Conservation (phyloP, 768 basidiomycete genomes). For the Trametes meyenii region DNA sequence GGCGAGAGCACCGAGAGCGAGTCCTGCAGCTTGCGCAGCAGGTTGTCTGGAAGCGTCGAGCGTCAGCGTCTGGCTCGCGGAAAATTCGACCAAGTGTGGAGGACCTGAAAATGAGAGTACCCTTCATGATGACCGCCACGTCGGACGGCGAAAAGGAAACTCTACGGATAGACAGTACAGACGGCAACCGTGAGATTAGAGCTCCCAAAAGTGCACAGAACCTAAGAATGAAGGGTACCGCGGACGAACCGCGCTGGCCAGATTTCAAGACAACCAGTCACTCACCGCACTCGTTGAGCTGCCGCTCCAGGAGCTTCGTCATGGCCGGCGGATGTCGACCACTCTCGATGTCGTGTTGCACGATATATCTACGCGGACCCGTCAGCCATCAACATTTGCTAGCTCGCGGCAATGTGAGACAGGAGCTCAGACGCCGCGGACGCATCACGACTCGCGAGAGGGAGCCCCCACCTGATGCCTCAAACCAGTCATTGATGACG, state of each 20-base stretch:
- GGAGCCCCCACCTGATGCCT: slow-evolving; percentile 2
- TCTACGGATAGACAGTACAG: slow-evolving; percentile 4
- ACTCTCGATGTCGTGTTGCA: slow-evolving; percentile 78
- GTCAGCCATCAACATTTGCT: slow-evolving; percentile 1
- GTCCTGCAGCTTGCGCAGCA: slow-evolving; percentile 78
- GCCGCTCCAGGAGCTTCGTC: slow-evolving; percentile 86
- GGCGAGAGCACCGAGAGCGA: slow-evolving; percentile 86
- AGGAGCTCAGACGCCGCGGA: slow-evolving; percentile 1
- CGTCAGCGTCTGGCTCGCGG: slow-evolving; percentile 3
- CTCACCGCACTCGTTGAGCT: slow-evolving; percentile 91
- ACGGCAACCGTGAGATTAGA: slow-evolving; percentile 17
- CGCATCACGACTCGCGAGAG: slow-evolving; percentile 10
- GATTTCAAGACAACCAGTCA: slow-evolving; percentile 19
- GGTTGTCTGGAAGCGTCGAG: slow-evolving; percentile 54
- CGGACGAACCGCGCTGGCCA: neutral
- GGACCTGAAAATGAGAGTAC: slow-evolving; percentile 19
- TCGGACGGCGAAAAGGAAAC: neutral
- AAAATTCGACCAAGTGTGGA: slow-evolving; percentile 6
- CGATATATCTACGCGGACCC: slow-evolving; percentile 50
- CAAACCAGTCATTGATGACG: slow-evolving; percentile 1
- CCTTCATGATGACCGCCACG: slow-evolving; percentile 12
- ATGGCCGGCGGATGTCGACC: slow-evolving; percentile 86
- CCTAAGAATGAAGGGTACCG: slow-evolving; percentile 13
- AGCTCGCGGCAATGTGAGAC: slow-evolving; percentile 3
- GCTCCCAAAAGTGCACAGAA: neutral